phyloP scores from a whole-genome alignment of 2,329 filamentous ascomycete genomes.

The Trichophyton simii region DNA sequence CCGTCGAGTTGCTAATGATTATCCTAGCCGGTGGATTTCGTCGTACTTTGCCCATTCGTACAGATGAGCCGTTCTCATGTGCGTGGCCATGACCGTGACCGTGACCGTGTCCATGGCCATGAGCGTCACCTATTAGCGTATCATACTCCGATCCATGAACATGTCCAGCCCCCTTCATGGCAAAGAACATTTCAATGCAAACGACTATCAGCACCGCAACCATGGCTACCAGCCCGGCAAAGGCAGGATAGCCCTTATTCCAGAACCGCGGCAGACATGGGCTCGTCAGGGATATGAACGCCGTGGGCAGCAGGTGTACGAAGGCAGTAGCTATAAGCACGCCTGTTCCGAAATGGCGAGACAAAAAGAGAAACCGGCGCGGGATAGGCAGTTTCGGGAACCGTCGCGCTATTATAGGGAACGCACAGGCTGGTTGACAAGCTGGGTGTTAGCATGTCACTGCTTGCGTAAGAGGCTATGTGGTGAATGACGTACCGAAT shows the following conservation, averaged over 20 bases:
- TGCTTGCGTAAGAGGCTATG: too few relatives aligned
- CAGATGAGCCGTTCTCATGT: not conserved
- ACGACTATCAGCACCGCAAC: slow-evolving; percentile 69
- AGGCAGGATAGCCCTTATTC: slow-evolving; percentile 63
- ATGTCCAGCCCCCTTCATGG: slow-evolving; percentile 52
- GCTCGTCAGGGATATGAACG: slow-evolving; percentile 48
- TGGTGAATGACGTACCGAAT: slow-evolving; percentile 22
- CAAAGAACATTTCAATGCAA: slow-evolving; percentile 77
- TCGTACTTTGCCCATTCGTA: not conserved
- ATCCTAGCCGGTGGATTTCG: not conserved
- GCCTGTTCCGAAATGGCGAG: slow-evolving; percentile 47
- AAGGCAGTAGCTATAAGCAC: slow-evolving; percentile 47
- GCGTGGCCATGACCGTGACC: slow-evolving; percentile 4
- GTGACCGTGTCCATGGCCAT: slow-evolving; percentile 7
- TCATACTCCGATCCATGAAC: slow-evolving; percentile 44
- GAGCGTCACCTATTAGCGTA: slow-evolving; percentile 23
- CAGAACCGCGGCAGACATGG: slow-evolving; percentile 65
- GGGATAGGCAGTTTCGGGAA: slow-evolving; percentile 50
- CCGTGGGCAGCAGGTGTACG: slow-evolving; percentile 50
- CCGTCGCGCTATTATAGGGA: slow-evolving; percentile 47
- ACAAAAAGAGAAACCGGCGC: slow-evolving; percentile 46
- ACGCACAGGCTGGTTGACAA: slow-evolving; percentile 41
- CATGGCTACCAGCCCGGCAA: slow-evolving; percentile 75
- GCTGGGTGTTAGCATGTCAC: not conserved
- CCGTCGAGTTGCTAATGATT: slow-evolving; percentile 7